phyloP scores from a whole-genome alignment of 2,329 filamentous ascomycete species.

The Emergomyces orientalis region DNA sequence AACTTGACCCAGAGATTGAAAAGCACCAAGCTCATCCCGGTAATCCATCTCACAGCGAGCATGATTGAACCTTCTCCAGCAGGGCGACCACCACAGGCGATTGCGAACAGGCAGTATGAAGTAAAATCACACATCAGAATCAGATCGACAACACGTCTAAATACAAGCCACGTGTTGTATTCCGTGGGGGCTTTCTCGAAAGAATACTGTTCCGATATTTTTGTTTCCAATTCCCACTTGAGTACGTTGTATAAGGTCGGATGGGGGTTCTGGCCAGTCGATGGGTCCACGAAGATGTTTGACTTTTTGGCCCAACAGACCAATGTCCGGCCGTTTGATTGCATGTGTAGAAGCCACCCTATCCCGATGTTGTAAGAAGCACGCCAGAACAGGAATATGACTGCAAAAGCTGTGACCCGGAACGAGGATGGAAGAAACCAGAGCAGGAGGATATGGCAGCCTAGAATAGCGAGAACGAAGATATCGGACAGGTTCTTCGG shows the following conservation, averaged over 20 bases:
- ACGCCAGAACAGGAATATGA: slow-evolving; percentile 85
- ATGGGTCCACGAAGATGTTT: slow-evolving; percentile 75
- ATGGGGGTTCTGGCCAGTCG: slow-evolving; percentile 69
- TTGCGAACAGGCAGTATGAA: slow-evolving; percentile 91
- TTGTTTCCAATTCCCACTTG: slow-evolving; percentile 84
- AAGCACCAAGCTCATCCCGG: slow-evolving; percentile 67
- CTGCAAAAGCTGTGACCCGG: slow-evolving; percentile 68
- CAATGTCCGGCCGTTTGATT: slow-evolving; percentile 80
- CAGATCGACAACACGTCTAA: slow-evolving; percentile 87
- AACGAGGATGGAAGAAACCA: slow-evolving; percentile 60
- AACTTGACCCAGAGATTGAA: slow-evolving; percentile 99
- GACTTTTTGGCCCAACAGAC: slow-evolving; percentile 80
- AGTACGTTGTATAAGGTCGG: slow-evolving; percentile 74
- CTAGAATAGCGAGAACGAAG: slow-evolving; percentile 69
- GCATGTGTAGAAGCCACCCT: slow-evolving; percentile 75
- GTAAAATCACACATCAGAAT: slow-evolving; percentile 99
- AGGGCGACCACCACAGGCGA: slow-evolving; percentile 73
- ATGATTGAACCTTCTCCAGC: slow-evolving; percentile 60
- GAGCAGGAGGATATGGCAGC: slow-evolving; percentile 61
- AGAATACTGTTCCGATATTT: slow-evolving; percentile 86
- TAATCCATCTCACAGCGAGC: slow-evolving; percentile 64
- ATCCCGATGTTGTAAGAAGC: slow-evolving; percentile 90
- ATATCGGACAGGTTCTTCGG: slow-evolving; percentile 90
- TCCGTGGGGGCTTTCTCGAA: slow-evolving; percentile 90
- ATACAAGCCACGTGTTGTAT: slow-evolving; percentile 98